Percentiles rank a stretch among this genome's conserved stretches.
These are phyloP conservation scores for Cadophora sp. DNA, from an alignment of 2,329 filamentous ascomycete species.

Conservation along the genomic window DNA sequence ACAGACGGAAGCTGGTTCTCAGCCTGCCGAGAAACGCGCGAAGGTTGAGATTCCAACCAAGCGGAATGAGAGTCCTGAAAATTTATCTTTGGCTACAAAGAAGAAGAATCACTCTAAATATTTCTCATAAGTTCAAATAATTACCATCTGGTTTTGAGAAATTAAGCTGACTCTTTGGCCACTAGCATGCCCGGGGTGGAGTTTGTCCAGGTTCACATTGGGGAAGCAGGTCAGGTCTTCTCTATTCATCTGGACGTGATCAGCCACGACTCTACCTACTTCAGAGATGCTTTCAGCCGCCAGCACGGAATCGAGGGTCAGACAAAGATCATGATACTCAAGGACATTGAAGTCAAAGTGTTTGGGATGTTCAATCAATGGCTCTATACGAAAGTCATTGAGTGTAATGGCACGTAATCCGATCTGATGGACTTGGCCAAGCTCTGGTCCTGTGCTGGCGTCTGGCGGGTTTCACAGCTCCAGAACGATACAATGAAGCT, in stretches of 20 bases:
- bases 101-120: constrained; percentile 5
- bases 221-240: neutral
- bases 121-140: constrained; percentile 13
- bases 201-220: neutral
- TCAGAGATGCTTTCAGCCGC: neutral
- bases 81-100: neutral
- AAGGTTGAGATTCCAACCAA: neutral
- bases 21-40: neutral
- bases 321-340: neutral
- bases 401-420: neutral
- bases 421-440: constrained; percentile 12
- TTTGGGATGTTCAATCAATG: constrained; percentile 24
- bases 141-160: neutral
- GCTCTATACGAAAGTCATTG: constrained; percentile 18
- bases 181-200: neutral
- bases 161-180: neutral
- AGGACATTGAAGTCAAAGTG: constrained; percentile 14
- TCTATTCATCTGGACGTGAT: constrained; percentile 12
- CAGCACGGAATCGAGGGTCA: constrained; percentile 1
- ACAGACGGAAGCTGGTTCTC: neutral
- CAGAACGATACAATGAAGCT: constrained; percentile 16
- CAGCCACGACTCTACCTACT: constrained; percentile 14
- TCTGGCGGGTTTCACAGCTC: constrained; percentile 9
- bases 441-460: constrained; percentile 17
- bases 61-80: neutral